A percentile compares a stretch with the other conserved stretches of the same genome.
Evolutionary conservation across 257 asterid genomes (phyloP).

Genomic region (Rubia yunnanensis): DNA sequence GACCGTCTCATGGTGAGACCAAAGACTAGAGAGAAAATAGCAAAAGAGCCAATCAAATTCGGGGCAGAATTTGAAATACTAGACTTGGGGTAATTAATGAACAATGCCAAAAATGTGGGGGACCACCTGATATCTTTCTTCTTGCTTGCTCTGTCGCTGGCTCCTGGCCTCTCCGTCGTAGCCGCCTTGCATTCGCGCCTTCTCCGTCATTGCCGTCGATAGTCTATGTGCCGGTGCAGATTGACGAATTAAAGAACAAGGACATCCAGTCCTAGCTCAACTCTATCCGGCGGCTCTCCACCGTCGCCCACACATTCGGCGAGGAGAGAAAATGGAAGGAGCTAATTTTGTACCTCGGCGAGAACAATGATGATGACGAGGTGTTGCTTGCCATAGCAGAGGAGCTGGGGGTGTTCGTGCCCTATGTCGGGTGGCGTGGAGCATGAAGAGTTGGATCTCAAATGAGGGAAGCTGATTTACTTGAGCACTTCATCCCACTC

Average conservation of each 20-base stretch:
- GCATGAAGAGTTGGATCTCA: conserved; percentile 28
- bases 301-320: conserved; percentile 88
- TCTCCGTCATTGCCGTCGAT: too few species aligned
- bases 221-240: too few species aligned
- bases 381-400: conserved; percentile 48
- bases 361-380: conserved; percentile 62
- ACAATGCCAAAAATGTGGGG: too few species aligned
- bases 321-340: conserved; percentile 79
- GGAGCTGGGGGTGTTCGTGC: conserved; percentile 33
- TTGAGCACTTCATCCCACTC: conserved; percentile 41
- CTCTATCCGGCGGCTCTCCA: conserved; percentile 63
- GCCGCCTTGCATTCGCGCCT: too few species aligned
- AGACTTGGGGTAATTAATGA: too few species aligned
- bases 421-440: conserved; percentile 47
- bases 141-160: too few species aligned
- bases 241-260: conserved; percentile 78
- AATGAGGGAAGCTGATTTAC: conserved; percentile 36
- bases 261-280: conserved; percentile 59
- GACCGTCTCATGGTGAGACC: too few species aligned
- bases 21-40: too few species aligned
- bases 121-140: too few species aligned
- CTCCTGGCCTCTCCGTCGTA: too few species aligned
- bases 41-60: too few species aligned
- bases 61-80: too few species aligned
- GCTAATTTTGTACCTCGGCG: conserved; percentile 58